Conservation (phyloP, 108 stramenopile genomes). For the Aureococcus anophagefferens region DNA sequence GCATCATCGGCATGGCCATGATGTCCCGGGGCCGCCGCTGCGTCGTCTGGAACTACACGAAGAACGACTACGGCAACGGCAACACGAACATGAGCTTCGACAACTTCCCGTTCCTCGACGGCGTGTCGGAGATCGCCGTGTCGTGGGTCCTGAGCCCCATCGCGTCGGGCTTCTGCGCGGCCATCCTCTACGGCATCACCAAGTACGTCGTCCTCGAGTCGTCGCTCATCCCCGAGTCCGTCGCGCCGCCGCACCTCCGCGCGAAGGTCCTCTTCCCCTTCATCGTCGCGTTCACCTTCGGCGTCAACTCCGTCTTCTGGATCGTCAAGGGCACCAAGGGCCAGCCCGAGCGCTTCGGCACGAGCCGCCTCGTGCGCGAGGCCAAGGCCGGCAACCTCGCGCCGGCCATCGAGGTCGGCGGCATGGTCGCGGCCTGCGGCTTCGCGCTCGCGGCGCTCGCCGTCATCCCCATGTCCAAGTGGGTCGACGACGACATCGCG, state of each 20-base stretch:
- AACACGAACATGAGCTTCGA: neutral
- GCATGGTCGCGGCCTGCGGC: neutral
- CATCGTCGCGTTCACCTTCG: constrained; percentile 36
- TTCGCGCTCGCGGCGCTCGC: neutral
- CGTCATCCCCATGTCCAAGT: too few relatives aligned
- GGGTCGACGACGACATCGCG: constrained; percentile 30
- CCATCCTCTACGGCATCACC: neutral
- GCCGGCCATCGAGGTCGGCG: neutral
- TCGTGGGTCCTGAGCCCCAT: neutral
- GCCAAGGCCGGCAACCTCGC: neutral
- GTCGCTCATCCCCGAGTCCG: too few relatives aligned
- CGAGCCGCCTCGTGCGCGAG: neutral
- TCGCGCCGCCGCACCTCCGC: too few relatives aligned
- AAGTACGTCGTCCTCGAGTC: neutral
- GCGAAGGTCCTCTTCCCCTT: constrained; percentile 40
- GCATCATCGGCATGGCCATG: constrained; percentile 48
- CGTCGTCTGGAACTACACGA: neutral
- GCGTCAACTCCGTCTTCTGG: constrained; percentile 38
- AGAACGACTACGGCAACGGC: neutral
- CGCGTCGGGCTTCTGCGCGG: neutral
- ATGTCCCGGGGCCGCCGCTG: neutral
- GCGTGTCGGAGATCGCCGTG: neutral
- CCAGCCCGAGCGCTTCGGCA: neutral
- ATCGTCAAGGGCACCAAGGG: constrained; percentile 35
- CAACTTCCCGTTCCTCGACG: neutral